Evolutionary conservation across 768 basidiomycete genomes (phyloP).

Genomic region (Auricularia auricula-judae): DNA sequence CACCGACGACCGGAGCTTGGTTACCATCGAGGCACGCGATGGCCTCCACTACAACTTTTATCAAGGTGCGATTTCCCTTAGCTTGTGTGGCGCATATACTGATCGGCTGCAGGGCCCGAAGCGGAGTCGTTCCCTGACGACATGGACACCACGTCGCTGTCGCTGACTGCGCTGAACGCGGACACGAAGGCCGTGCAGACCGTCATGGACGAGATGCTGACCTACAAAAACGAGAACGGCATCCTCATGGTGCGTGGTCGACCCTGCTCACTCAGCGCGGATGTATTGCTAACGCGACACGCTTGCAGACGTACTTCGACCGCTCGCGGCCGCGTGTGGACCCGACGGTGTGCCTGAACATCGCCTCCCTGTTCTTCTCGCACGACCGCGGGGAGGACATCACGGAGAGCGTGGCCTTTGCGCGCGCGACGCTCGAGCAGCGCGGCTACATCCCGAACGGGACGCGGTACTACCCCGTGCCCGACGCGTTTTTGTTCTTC

Average conservation of each 20-base stretch:
- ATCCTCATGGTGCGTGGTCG: conserved; percentile 32
- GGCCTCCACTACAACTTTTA: conserved; percentile 40
- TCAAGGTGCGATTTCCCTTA: conserved; percentile 22
- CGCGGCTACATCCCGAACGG: conserved; percentile 41
- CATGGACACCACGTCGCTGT: conserved; percentile 49
- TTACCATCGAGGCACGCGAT: neutral
- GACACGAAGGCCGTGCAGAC: conserved; percentile 20
- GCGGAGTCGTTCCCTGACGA: conserved; percentile 42
- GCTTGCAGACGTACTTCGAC: conserved; percentile 40
- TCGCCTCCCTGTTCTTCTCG: conserved; percentile 37
- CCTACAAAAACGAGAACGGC: conserved; percentile 36
- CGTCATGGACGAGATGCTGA: conserved; percentile 49
- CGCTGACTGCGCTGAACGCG: conserved; percentile 29
- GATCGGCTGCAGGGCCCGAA: conserved; percentile 22
- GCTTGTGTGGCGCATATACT: neutral
- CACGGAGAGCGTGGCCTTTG: conserved; percentile 34
- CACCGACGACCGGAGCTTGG: conserved; percentile 31
- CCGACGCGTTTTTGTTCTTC: conserved; percentile 45
- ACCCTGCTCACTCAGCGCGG: conserved; percentile 2
- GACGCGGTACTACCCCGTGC: conserved; percentile 41
- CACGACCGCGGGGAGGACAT: conserved; percentile 38
- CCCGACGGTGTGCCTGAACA: conserved; percentile 42
- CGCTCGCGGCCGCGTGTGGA: conserved; percentile 35
- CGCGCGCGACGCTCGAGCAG: conserved; percentile 36
- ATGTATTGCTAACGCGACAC: neutral